Evolutionary conservation across 2,329 filamentous ascomycete genomes (phyloP), one percentile per base, ranked within the genome.

Genomic region (Akanthomyces dipterigenus): DNA sequence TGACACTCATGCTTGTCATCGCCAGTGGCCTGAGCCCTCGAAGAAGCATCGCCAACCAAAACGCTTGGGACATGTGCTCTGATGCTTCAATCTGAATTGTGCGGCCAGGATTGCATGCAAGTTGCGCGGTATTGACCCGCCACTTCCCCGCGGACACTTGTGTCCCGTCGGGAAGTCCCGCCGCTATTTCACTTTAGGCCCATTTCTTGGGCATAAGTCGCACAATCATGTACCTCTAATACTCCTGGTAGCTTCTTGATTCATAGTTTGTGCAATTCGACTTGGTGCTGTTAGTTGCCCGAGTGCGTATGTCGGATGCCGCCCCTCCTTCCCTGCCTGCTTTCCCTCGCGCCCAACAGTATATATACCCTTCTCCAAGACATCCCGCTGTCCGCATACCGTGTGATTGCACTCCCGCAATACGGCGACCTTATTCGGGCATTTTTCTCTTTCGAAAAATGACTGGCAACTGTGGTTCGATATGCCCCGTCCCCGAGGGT

Each of bases 391-490:
- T 24, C 22, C 18, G 31, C 9, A 24, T 9, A 26, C 16, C 26
- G 14, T 11, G 7, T 24, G 36, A 18, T 8, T 5, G 16, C n/a
- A 36, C 20, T 20, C 22, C 22, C 48, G 18, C n/a, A 45, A 42
- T 24, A 36, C 34, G 18, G 8, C n/a, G 6, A 3, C 36, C 22
- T 45, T 22, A 16, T 46, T 9, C 20, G 12, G 6, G 5, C 7
- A 58, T 55, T 66, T 61, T 49, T 54, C 45, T 14, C 31, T 55
- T 14, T 22, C 42, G 18, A 5, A 53, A 54, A 36, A 77, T 77
- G 75, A 68, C 73, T 65, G 70, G 66, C 62, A 68, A 70, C 65
- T 76, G 75, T 66, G 70, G 69, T 60, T 67, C 67, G n/a, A 67
- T 66, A 54, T 78, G 75, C 62, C 74, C 73, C 55, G 69, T 71